Evolutionary conservation across 495 filamentous ascomycete species (phyloP), one percentile per base, ranked within the genome.

Genomic region (Penicillium diatomitis): DNA sequence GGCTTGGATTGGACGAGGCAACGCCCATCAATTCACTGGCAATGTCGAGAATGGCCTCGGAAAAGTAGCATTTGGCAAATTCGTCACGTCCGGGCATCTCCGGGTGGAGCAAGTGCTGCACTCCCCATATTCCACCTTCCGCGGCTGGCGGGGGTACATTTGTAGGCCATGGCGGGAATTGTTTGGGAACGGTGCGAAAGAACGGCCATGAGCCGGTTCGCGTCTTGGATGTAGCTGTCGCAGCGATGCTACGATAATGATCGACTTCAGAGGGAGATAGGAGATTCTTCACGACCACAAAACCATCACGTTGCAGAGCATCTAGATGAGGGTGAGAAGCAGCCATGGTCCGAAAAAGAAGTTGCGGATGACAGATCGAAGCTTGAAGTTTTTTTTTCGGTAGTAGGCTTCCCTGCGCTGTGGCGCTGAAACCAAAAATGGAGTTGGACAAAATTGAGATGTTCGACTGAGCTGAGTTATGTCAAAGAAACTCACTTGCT

Each of bases 51-150:
- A 90, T 67, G 8, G 65, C 53, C 5, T 66, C 62, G 45, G 75
- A 72, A 71, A 92, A 90, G 66, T 92, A 92, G 44, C 74, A 70
- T 20, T 60, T 44, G 6, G 76, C 72, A 65, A 89, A 89, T 5
- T 66, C 61, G 1, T 60, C 54, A 12, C 74, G 66, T 50, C 77
- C 70, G 0, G 75, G 71, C 52, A 88, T 77, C 5, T 69, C 58
- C 0, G 87, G 87, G 65, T 92, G 83, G 47, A 92, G 66, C 1
- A 92, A 78, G 64, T 89, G 86, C 72, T 90, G 87, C 6, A 91
- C 81, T 49, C 87, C 87, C 87, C 87, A 92, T 66, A 92, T 88
- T 20, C 85, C 86, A 49, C 71, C 73, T 32, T 73, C 68, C 0
- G 67, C 69, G 44, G 74, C 68, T 0, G 71, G 20, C 20, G 20